A percentile compares a stretch with the other conserved stretches of the same genome.
phyloP scores from a whole-genome alignment of 2,329 filamentous ascomycete species.

The Dothideomycetidae sp. region DNA sequence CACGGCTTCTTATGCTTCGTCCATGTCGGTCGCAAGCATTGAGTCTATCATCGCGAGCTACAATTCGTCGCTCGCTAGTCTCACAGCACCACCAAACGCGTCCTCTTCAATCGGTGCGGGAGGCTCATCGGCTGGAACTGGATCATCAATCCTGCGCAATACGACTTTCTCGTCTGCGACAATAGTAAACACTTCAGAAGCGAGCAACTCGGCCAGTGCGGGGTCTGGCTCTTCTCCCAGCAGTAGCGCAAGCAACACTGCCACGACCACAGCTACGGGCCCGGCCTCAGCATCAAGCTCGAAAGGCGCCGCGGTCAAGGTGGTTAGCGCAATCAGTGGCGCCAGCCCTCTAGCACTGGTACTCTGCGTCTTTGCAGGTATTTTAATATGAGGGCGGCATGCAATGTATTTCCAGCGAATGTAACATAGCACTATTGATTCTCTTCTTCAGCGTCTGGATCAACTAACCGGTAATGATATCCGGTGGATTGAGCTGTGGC shows the following conservation, averaged over 20 bases:
- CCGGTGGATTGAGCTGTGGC: no score
- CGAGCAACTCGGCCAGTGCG: conserved; percentile 13
- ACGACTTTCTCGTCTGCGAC: conserved; percentile 17
- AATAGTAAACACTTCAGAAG: conserved; percentile 14
- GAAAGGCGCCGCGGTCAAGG: conserved; percentile 17
- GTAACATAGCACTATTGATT: no score
- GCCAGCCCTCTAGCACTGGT: conserved; percentile 26
- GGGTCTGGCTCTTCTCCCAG: conserved; percentile 11
- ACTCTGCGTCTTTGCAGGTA: conserved; percentile 27
- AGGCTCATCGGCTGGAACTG: conserved; percentile 14
- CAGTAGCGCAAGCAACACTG: conserved; percentile 19
- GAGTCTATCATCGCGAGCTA: conserved; percentile 12
- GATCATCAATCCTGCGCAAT: conserved; percentile 18
- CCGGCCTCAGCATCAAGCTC: conserved; percentile 12
- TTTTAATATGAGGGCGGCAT: conserved; percentile 21
- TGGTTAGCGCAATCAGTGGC: conserved; percentile 10
- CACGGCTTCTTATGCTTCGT: conserved; percentile 8
- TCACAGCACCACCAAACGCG: conserved; percentile 12
- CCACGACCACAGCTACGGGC: conserved; percentile 14
- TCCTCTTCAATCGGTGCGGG: conserved; percentile 13
- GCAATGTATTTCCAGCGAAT: neutral
- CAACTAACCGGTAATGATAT: no score
- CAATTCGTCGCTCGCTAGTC: conserved; percentile 12
- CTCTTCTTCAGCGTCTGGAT: no score
- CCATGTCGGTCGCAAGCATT: conserved; percentile 11